Evolutionary conservation across 2,329 filamentous ascomycete species (phyloP), one percentile per base, ranked within the genome.

Genomic region (Sporothrix variecibatus): DNA sequence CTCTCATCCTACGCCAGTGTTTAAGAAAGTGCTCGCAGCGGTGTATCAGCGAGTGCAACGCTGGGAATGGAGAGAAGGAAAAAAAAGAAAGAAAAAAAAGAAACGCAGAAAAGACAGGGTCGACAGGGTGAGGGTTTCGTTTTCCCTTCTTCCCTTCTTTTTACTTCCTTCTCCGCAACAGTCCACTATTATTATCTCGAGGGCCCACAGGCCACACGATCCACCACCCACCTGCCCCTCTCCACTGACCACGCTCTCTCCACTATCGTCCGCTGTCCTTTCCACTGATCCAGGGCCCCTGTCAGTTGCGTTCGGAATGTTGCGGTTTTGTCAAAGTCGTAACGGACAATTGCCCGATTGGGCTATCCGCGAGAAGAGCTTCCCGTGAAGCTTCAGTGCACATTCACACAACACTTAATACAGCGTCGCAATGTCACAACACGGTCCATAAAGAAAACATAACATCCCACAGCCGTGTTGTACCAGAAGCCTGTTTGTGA

Each of bases 311-410:
- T 38, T 40, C 58, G 49, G n/a, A 40, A 51, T 28, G 17, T 26
- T 49, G 40, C 17, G 34, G 40, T 49, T 7, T 43, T 43, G 40
- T 9, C 2, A 11, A 2, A 12, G 40, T 20, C 43, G n/a, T 5
- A 28, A 26, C 73, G 68, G 67, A 65, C 34, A 49, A 58, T 74
- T 65, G 23, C 58, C 67, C 7, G 17, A 49, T 70, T 56, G 8
- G 68, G 58, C 68, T 40, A 53, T 38, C 43, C 67, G 23, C 62
- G 56, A 60, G 43, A 31, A 60, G 40, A 43, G 40, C 40, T 43
- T 15, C 12, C 40, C 8, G 6, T 43, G 40, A 43, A 43, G 40
- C 40, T 43, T 12, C 40, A 43, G 40, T 9, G 34, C 34, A 5
- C 34, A 34, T 34, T 34, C n/a, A 38, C 38, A 9, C 38, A 38